A percentile compares a stretch with the other conserved stretches of the same genome.
Evolutionary conservation across 2,329 filamentous ascomycete genomes (phyloP).

Genomic region (Ceratocystis variospora): DNA sequence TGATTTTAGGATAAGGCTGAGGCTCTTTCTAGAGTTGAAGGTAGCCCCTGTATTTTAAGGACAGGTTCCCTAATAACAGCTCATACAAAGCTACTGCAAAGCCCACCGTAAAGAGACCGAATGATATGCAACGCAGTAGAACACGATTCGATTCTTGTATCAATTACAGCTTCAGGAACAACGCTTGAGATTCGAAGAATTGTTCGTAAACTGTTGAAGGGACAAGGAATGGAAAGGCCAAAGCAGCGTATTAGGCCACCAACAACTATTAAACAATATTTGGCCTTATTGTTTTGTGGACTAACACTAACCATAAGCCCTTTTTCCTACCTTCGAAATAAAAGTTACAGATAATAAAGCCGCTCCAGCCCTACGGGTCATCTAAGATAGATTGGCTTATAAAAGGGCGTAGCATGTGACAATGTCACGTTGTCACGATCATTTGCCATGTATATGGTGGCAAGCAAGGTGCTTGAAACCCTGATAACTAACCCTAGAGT

Average conservation of each 20-base stretch:
- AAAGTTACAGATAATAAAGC: too few species aligned
- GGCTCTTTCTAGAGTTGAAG: background rate
- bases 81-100: background rate
- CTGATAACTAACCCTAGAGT: background rate
- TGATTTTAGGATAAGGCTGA: slow-evolving; percentile 1
- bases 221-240: too few species aligned
- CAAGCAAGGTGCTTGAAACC: background rate
- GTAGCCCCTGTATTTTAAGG: slow-evolving; percentile 4
- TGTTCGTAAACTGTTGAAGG: too few species aligned
- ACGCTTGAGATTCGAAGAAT: background rate
- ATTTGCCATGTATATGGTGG: background rate
- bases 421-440: slow-evolving; percentile 3
- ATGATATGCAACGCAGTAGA: background rate
- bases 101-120: background rate
- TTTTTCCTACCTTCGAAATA: too few species aligned
- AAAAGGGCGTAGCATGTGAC: background rate
- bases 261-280: too few species aligned
- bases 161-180: background rate
- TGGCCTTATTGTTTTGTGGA: too few species aligned
- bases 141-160: background rate
- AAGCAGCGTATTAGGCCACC: too few species aligned
- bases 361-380: too few species aligned
- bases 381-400: background rate
- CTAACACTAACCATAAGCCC: too few species aligned
- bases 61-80: background rate